Base-by-base conservation (phyloP, 2,329 filamentous ascomycete genomes). In the Xylaria sp. region DNA sequence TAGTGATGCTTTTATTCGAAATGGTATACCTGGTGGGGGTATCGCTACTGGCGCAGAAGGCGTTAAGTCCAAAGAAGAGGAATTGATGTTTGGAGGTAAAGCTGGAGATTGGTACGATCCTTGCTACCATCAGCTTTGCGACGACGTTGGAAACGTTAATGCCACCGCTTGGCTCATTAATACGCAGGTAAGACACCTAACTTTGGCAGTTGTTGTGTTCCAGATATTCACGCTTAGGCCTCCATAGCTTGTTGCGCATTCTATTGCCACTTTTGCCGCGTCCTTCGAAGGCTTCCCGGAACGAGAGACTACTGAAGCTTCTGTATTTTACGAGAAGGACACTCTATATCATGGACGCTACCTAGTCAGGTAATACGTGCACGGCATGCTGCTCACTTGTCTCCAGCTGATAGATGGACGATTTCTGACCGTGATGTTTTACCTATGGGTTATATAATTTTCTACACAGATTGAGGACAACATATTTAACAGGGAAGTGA, bases 201-300 rank as follows among this genome's bases (percentile, higher is more conserved):
- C 3, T 5, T 22, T n/a, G 22, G 15, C 17, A 38, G 25, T 17
- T 42, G 2, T 10, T 22, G 11, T 17, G 33, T 27, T n/a, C 31
- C 9, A 42, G 20, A 44, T 51, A 29, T 33, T 63, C 36, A 15
- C 55, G 2, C 15, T 15, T 33, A 31, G 27, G 13, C 5, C 36
- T 38, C 5, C 15, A 3, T 61, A 87, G 85, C 81, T 89, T 39
- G 90, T 94, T 71, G 90, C 91, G 2, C 89, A 92, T 78, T 89
- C 89, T 0, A 87, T 92, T n/a, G 91, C 90, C 1, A 90, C 87
- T 0, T 93, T 88, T 73, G 90, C 90, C 11, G 76, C 80, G 3
- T 90, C 88, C 0, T 89, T 92, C 69, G 81, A 90, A 4, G 87
- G 84, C 10, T 90, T 92, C 78, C 90, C 90, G 0, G 77, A 88